Base-by-base conservation (phyloP, 2,329 filamentous ascomycete genomes). In the Calonectria hawksworthii region DNA sequence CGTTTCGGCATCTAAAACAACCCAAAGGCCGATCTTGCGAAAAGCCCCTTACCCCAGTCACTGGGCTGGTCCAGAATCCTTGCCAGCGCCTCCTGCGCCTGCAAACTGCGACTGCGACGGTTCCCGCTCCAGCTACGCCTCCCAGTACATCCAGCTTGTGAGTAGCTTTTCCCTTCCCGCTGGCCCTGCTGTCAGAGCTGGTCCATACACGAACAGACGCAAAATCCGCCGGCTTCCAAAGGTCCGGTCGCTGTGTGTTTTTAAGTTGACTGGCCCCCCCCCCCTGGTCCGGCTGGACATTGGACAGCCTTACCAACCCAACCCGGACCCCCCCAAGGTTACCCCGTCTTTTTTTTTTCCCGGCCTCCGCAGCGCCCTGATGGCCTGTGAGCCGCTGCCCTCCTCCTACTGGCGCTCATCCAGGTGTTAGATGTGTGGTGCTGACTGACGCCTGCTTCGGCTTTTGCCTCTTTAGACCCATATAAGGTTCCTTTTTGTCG, bases 281-380 rank as follows among this genome's bases (percentile, higher is more conserved):
- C 44, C 68, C 70, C 70, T 70, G 63, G 70, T 73, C 65, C 36
- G 63, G 36, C 65, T 34, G 61, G 54, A 41, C 44, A 56, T 59
- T 56, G 30, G 47, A 65, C 47, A 77, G 75, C 77, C 77, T 78
- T 77, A 77, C 74, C 75, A 71, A 74, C 69, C 67, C 64, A 68
- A 52, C 67, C 52, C 52, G 36, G 56, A 34, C 41, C 61, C 44
- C 54, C 44, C 67, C 56, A 73, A 66, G 65, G 30, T 70, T 75
- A 65, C 73, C 74, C 76, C 76, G 68, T 72, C 68, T 73, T 63
- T 76, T 76, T n/a, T 71, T 67, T 69, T 59, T 72, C 68, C 65
- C 68, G 72, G 47, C 71, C 77, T 77, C 76, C 76, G 67, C 76
- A 77, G 44, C 36, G 34, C 61, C 30, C 51, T 61, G 47, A n/a